These are phyloP conservation scores for Fusarium oxysporum DNA, from an alignment of 2,329 filamentous ascomycete genomes.

Conservation along the genomic window DNA sequence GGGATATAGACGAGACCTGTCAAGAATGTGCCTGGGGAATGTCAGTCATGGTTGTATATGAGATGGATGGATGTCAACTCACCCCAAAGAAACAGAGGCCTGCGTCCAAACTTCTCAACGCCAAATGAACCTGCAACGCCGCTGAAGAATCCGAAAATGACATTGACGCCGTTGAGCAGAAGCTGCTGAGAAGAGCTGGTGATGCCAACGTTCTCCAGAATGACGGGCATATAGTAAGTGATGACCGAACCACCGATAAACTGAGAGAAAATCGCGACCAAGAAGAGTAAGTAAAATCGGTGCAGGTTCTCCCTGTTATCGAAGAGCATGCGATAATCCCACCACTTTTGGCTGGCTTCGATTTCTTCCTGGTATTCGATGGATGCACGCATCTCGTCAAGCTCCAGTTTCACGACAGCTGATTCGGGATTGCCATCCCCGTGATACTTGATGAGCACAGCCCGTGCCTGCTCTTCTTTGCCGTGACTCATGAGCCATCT, in stretches of 20 bases:
- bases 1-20: constrained; percentile 8
- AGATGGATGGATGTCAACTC: not conserved
- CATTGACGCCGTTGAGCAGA: not conserved
- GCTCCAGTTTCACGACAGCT: not conserved
- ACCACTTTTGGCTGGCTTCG: constrained; percentile 3
- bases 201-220: constrained; percentile 1
- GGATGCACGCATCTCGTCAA: not conserved
- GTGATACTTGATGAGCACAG: not conserved
- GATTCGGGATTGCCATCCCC: not conserved
- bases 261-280: not conserved
- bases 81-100: constrained; percentile 3
- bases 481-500: not conserved
- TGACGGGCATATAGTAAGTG: constrained; percentile 3
- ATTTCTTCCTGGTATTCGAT: not conserved
- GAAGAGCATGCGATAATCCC: constrained; percentile 1
- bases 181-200: constrained; percentile 7
- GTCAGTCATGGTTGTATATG: not conserved
- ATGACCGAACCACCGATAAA: not conserved
- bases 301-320: not conserved
- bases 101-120: not conserved
- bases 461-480: not conserved
- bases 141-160: not conserved
- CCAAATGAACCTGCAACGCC: not conserved
- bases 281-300: not conserved
- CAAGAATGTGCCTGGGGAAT: not conserved